Evolutionary conservation across 2,329 filamentous ascomycete species (phyloP), one percentile per base, ranked within the genome.

Genomic region (Purpureocillium takamizusanense): DNA sequence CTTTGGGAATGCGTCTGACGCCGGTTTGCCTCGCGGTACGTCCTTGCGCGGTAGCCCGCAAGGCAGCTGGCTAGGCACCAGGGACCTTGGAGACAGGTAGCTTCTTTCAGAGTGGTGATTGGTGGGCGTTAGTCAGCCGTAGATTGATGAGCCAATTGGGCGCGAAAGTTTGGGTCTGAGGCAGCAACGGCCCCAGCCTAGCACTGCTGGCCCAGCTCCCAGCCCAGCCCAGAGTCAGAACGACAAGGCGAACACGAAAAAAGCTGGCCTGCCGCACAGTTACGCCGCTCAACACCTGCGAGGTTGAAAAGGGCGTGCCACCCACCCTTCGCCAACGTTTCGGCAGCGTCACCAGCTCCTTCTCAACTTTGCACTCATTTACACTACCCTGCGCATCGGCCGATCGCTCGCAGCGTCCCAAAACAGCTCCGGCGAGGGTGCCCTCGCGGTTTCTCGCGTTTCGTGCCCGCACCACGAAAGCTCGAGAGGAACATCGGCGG

Each of bases 121-220:
- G 57, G 59, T 27, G 10, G 5, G 8, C 4, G 37, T 51, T 52
- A 49, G 50, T 54, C 48, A 55, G 46, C 50, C 38, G 13, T 11
- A 28, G 6, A 10, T 13, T 3, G 28, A 34, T 6, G 39, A 35
- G 40, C 57, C 57, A 59, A 59, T 59, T 42, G 51, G 48, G 44
- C 36, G 27, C 41, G 37, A 37, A 48, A 52, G 37, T 56, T 53
- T 32, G 51, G 51, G 55, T 55, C 55, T 59, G 56, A 60, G 56
- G 57, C 56, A 60, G 51, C 56, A 59, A 57, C 46, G 15, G 16
- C 8, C 17, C 7, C 37, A 18, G 38, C 47, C 21, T 25, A 10
- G 21, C 21, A 25, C 21, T 25, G 21, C 21, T 10, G 10, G 21
- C 21, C 21, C 21, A 25, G 21, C 21, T n/a, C n/a, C n/a, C 21